Base-by-base conservation (phyloP, 2,329 filamentous ascomycete species). In the Cladobotryum mycophilum region DNA sequence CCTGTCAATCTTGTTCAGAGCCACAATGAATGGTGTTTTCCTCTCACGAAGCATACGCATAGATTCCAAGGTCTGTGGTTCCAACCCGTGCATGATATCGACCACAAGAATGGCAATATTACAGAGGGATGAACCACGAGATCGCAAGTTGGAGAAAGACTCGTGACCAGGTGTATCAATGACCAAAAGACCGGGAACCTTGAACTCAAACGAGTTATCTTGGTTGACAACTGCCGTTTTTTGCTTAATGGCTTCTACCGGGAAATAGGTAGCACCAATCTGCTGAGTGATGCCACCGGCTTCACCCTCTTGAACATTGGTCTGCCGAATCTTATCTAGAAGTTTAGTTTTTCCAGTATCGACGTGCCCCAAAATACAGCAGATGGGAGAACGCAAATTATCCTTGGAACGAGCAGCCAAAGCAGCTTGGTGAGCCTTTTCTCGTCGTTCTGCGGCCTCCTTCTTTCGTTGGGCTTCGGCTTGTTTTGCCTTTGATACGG, bases 291-390 rank as follows among this genome's bases (percentile, higher is more conserved):
- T 99, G 84, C 93, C 93, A 78, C 93, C 95, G 38, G 93, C 95
- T 81, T 99, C 93, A 64, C 93, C 93, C 73, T 97, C 93, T 67
- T 99, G 95, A 35, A 99, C 93, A 66, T 99, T 97, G 52, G 93
- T 97, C 71, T 96, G 90, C 64, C 93, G 88, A 65, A 99, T 89
- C 76, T 99, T 99, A 78, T 99, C 93, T 52, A 99, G 80, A 56
- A 99, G 78, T 76, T 97, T 99, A n/a, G 93, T 99, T 77, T 99
- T 99, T 69, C 93, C 93, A 42, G 95, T 99, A 84, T 99, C 93
- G 81, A 99, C 93, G 82, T 99, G 93, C 64, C 93, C 93, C 57
- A 99, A 83, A 80, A 99, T 99, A 86, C 92, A 97, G 79, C 93
- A 97, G 72, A 99, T 99, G 48, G 93, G 93, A 38, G 93, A 97